Base-by-base conservation (phyloP, 2,329 filamentous ascomycete genomes). In the Coniochaeta sp. region DNA sequence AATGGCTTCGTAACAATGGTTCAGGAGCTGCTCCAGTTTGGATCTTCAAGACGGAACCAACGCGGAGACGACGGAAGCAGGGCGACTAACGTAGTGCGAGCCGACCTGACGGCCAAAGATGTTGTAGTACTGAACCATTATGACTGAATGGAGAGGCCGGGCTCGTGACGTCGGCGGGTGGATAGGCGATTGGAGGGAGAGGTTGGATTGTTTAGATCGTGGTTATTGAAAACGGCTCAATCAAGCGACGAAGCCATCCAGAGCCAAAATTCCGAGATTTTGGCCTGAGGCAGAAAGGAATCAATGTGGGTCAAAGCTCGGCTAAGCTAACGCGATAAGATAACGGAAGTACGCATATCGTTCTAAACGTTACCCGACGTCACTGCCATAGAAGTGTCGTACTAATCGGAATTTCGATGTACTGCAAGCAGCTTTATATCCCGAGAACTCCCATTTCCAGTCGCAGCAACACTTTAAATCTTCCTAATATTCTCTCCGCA, bases 31-130 rank as follows among this genome's bases (percentile, higher is more conserved):
- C 54, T 56, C 54, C 16, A 24, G 28, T 38, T 38, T 3, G 30
- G 8, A 30, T 30, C 30, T 30, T 32, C 24, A 22, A 55, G 10
- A 28, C 17, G 22, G 8, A 38, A 36, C n/a, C 4, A 12, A 24
- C 19, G 54, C 54, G 30, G 16, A 5, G 54, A 26, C 26, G 30
- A 56, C n/a, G 24, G 28, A 22, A 24, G 24, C 42, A 47, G 42
- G 42, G 42, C 19, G 10, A 80, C 83, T 71, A 68, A 86, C 83
- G 75, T 83, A 79, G 77, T 86, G 83, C 64, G 83, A 83, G 76
- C 77, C 83, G 72, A 86, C 73, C 73, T 85, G 79, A 71, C 77
- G 79, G 75, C 83, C 83, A 72, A 82, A 75, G 69, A 86, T 76
- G 66, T 72, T 79, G 77, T 86, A 86, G 67, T 73, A 75, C 65